Conservation (phyloP, 176 grass and related monocot genomes). For the Carex cristatella region DNA sequence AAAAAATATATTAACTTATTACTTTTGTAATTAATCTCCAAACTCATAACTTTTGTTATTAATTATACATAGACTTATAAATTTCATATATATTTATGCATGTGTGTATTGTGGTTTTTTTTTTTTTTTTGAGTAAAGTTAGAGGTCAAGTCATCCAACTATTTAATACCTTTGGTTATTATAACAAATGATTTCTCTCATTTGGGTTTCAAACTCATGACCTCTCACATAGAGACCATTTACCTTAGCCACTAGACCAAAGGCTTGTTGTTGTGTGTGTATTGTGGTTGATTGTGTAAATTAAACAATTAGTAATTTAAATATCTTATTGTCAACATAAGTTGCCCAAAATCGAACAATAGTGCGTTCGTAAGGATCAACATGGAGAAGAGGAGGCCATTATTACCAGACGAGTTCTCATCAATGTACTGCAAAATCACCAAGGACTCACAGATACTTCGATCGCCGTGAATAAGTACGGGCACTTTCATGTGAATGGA, state of each 20-base stretch:
- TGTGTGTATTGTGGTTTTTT: background rate
- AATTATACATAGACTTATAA: background rate
- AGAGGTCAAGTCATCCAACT: no score
- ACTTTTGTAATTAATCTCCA: background rate
- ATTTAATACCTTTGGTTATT: no score
- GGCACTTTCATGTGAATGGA: conserved; percentile 19
- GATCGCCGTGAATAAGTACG: conserved; percentile 15
- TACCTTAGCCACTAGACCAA: no score
- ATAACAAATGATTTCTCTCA: no score
- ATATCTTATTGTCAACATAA: conserved; percentile 46
- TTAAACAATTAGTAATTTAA: background rate
- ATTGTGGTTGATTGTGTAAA: background rate
- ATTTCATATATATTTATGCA: background rate
- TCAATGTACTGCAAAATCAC: conserved; percentile 25
- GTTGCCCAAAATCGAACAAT: conserved; percentile 20
- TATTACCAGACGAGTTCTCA: background rate
- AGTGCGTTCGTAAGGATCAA: conserved; percentile 20
- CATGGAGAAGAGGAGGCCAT: conserved; percentile 7
- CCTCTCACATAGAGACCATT: no score
- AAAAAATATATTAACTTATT: background rate
- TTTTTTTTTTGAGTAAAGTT: no score
- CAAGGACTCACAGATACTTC: conserved; percentile 9
- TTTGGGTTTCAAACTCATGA: no score
- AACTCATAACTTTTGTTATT: background rate
- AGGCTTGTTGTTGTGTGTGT: no score